A percentile compares a stretch with the other conserved stretches of the same genome.
Conservation (phyloP, 306 rosid species). For the Castanea mollissima region DNA sequence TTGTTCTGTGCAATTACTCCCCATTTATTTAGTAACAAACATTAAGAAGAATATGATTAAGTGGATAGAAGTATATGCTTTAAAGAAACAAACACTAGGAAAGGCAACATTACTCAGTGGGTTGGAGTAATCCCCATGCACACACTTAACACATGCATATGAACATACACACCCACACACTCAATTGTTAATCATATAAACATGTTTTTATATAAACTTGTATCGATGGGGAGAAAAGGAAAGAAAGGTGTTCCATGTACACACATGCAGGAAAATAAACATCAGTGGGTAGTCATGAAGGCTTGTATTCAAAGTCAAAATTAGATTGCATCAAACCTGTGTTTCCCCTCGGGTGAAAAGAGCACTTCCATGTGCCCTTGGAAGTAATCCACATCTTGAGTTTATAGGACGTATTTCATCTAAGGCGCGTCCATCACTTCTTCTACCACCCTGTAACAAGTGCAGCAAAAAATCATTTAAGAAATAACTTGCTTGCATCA, state of each 20-base stretch:
- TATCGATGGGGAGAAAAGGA: background rate
- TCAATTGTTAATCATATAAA: background rate
- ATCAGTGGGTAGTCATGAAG: conserved; percentile 8
- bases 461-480: conserved; percentile 8
- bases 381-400: conserved; percentile 84
- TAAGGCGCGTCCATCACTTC: conserved; percentile 90
- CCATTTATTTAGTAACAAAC: too few relatives aligned
- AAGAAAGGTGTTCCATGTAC: conserved; percentile 6
- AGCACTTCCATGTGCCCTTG: conserved; percentile 98
- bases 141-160: too few relatives aligned
- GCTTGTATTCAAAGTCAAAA: conserved; percentile 19
- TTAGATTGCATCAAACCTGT: conserved; percentile 56
- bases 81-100: too few relatives aligned
- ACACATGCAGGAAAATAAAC: conserved; percentile 12
- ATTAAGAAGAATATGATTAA: too few relatives aligned
- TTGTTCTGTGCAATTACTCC: too few relatives aligned
- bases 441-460: conserved; percentile 71
- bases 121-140: too few relatives aligned
- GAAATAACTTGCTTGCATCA: background rate
- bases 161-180: too few relatives aligned
- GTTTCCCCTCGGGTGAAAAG: conserved; percentile 98
- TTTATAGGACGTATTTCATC: conserved; percentile 75
- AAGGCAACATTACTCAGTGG: too few relatives aligned
- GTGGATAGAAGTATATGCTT: too few relatives aligned
- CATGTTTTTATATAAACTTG: background rate